Evolutionary conservation across 176 grass and related monocot genomes (phyloP).

Genomic region (Elymus sibiricus): DNA sequence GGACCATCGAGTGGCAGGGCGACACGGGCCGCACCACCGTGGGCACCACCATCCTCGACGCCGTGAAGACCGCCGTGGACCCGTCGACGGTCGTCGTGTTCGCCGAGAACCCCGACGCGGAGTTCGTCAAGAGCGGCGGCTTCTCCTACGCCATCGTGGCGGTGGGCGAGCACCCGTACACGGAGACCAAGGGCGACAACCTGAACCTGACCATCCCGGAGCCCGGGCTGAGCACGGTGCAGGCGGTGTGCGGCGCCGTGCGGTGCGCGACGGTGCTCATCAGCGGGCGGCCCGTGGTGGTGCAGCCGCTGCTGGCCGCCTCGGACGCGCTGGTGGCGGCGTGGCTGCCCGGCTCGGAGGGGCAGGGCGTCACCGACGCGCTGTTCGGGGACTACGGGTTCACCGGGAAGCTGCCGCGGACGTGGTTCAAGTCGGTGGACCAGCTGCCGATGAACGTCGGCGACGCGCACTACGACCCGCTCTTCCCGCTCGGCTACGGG

Average conservation of each 20-base stretch:
- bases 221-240: slow-evolving; percentile 66
- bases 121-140: slow-evolving; percentile 54
- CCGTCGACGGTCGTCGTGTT: slow-evolving; percentile 64
- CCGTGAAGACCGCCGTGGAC: slow-evolving; percentile 73
- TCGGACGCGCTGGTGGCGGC: slow-evolving; percentile 70
- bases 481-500: slow-evolving; percentile 74
- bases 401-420: slow-evolving; percentile 68
- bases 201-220: slow-evolving; percentile 84
- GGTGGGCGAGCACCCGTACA: slow-evolving; percentile 78
- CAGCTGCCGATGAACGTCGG: slow-evolving; percentile 92
- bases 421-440: slow-evolving; percentile 88
- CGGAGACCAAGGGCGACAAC: slow-evolving; percentile 76
- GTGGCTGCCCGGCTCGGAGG: slow-evolving; percentile 79
- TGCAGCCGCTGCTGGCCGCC: slow-evolving; percentile 54
- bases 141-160: slow-evolving; percentile 81
- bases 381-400: slow-evolving; percentile 87
- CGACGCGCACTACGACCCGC: slow-evolving; percentile 66
- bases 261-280: slow-evolving; percentile 63
- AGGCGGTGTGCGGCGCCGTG: slow-evolving; percentile 52
- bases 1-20: slow-evolving; percentile 93
- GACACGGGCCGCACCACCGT: slow-evolving; percentile 53
- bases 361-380: slow-evolving; percentile 72
- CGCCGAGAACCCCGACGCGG: slow-evolving; percentile 67
- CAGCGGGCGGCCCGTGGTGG: slow-evolving; percentile 76
- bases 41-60: slow-evolving; percentile 85